phyloP scores from a whole-genome alignment of 2,329 filamentous ascomycete genomes.

The Diaporthe longicolla region DNA sequence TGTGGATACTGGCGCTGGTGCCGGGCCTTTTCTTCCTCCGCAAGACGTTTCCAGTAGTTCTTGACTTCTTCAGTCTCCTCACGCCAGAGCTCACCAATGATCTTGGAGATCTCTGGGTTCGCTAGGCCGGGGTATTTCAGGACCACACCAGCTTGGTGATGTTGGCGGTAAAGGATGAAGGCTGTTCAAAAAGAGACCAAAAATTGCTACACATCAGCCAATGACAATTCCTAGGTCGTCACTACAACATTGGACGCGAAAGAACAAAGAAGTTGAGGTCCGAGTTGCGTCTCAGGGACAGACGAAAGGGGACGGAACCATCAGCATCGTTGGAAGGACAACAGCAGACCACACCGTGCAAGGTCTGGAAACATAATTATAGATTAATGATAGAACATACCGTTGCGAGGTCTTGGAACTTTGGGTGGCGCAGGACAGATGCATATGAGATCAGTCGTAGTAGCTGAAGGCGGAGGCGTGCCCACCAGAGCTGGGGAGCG shows the following conservation, averaged over 20 bases:
- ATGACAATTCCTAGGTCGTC: slow-evolving; percentile 21
- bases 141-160: slow-evolving; percentile 87
- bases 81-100: slow-evolving; percentile 94
- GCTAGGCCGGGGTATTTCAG: slow-evolving; percentile 88
- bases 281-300: slow-evolving; percentile 43
- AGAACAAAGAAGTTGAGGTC: slow-evolving; percentile 41
- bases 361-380: slow-evolving; percentile 38
- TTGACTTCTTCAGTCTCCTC: slow-evolving; percentile 81
- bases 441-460: slow-evolving; percentile 64
- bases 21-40: slow-evolving; percentile 91
- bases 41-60: slow-evolving; percentile 88
- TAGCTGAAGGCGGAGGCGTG: slow-evolving; percentile 42
- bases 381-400: slow-evolving; percentile 57
- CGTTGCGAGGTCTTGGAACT: slow-evolving; percentile 71
- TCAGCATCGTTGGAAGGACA: slow-evolving; percentile 36
- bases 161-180: slow-evolving; percentile 97
- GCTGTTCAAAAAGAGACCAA: slow-evolving; percentile 66
- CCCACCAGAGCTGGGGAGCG: slow-evolving; percentile 52
- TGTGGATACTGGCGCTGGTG: slow-evolving; percentile 93
- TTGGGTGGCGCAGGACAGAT: slow-evolving; percentile 70
- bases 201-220: slow-evolving; percentile 32
- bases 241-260: slow-evolving; percentile 37
- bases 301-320: slow-evolving; percentile 26
- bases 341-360: slow-evolving; percentile 36
- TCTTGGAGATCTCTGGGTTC: slow-evolving; percentile 97